Percentiles rank a stretch among this genome's conserved stretches.
Evolutionary conservation across 768 basidiomycete genomes (phyloP).

Genomic region (Daedaleopsis nitida): DNA sequence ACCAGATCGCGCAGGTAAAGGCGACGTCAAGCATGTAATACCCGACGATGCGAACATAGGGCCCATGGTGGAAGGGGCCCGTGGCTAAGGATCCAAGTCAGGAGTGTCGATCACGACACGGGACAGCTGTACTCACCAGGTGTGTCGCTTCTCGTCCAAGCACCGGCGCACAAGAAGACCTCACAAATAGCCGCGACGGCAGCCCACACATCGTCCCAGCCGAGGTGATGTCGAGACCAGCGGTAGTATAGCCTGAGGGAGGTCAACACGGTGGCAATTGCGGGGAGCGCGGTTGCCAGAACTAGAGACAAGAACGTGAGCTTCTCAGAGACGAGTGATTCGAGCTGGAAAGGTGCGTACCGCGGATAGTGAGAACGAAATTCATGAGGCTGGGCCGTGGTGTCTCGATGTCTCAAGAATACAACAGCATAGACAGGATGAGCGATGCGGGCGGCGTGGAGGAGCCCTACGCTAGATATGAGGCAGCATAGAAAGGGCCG

Average conservation of each 20-base stretch:
- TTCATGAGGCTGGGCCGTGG: neutral
- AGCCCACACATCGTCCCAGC: conserved; percentile 22
- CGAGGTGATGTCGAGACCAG: conserved; percentile 14
- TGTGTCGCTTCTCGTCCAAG: conserved; percentile 18
- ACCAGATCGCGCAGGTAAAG: conserved; percentile 23
- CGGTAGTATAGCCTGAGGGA: conserved; percentile 17
- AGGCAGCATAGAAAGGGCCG: neutral
- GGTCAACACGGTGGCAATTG: conserved; percentile 10
- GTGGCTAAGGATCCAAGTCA: neutral
- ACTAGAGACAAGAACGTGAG: neutral
- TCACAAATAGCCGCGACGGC: conserved; percentile 9
- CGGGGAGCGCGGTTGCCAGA: conserved; percentile 17
- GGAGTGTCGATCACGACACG: neutral
- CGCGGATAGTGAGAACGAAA: conserved; percentile 13
- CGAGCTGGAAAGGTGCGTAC: neutral
- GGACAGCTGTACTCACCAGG: neutral
- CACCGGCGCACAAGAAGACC: conserved; percentile 18
- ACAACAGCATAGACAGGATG: neutral
- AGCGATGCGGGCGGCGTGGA: neutral
- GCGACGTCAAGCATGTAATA: conserved; percentile 21
- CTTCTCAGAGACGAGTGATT: neutral
- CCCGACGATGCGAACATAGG: conserved; percentile 13
- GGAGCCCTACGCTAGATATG: neutral
- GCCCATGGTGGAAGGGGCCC: conserved; percentile 11
- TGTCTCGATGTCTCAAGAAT: neutral